phyloP scores from a whole-genome alignment of 2,329 filamentous ascomycete genomes.

The Pseudogymnoascus sp. region DNA sequence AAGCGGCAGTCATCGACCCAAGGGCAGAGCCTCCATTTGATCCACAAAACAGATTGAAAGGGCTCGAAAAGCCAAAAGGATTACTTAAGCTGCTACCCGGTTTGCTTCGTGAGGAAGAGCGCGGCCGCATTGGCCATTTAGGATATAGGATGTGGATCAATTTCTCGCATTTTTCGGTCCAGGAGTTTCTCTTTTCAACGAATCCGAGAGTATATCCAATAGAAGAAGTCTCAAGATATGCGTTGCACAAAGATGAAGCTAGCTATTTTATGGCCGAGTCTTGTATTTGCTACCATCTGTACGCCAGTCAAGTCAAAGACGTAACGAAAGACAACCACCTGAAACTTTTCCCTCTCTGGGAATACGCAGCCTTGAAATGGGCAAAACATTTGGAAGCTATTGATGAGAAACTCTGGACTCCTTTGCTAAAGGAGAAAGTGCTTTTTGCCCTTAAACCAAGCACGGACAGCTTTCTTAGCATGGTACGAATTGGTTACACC shows the following conservation, averaged over 20 bases:
- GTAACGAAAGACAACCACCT: background rate
- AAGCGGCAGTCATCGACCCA: background rate
- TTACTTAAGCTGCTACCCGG: background rate
- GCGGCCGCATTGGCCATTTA: too few species aligned
- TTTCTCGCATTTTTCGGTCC: background rate
- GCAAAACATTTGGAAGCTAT: background rate
- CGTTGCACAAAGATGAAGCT: background rate
- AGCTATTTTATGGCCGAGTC: background rate
- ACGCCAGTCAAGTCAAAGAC: background rate
- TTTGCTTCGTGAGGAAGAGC: background rate
- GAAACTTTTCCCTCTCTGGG: background rate
- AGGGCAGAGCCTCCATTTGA: background rate
- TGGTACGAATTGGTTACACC: background rate
- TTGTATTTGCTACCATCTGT: background rate
- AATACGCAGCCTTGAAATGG: background rate
- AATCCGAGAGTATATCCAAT: background rate
- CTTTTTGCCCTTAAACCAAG: background rate
- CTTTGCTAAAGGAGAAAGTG: background rate
- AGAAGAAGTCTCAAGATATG: background rate
- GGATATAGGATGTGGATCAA: background rate
- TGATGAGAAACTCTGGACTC: background rate
- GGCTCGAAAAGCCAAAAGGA: background rate
- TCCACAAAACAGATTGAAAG: background rate
- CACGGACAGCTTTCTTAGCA: background rate
- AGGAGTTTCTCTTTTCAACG: background rate